Evolutionary conservation across 139 green algal species (phyloP).

Genomic region (Micractinium sp.): DNA sequence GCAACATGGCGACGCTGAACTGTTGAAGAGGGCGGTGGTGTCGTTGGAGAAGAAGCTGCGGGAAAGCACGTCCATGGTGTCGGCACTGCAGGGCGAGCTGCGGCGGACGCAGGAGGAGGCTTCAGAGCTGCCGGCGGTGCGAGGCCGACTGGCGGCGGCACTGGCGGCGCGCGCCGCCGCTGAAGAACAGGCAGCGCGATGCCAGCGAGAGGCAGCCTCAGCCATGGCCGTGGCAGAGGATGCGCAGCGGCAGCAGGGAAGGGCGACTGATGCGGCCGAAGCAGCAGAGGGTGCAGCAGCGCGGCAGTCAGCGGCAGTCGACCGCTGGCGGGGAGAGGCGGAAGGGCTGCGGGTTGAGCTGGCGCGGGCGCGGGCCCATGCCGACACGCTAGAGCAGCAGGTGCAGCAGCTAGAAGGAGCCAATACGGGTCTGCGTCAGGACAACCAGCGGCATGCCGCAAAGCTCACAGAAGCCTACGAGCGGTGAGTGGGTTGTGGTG

Average conservation of each 20-base stretch:
- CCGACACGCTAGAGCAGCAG: slow-evolving; percentile 7
- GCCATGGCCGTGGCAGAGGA: background rate
- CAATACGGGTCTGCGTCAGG: background rate
- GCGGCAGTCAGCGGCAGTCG: background rate
- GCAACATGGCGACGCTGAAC: background rate
- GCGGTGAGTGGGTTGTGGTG: background rate
- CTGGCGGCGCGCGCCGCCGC: background rate
- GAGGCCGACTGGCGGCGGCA: background rate
- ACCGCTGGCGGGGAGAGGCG: background rate
- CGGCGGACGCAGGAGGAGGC: background rate
- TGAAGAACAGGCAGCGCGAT: background rate
- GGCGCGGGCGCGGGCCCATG: background rate
- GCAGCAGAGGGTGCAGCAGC: background rate
- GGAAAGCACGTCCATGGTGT: background rate
- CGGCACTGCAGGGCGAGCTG: background rate
- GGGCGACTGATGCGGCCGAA: background rate
- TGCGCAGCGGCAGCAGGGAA: background rate
- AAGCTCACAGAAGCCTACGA: slow-evolving; percentile 18
- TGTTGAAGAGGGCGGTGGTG: slow-evolving; percentile 24
- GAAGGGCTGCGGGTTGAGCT: background rate
- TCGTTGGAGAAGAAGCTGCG: slow-evolving; percentile 28
- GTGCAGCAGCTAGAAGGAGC: slow-evolving; percentile 31
- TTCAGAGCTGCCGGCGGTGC: background rate
- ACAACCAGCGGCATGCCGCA: slow-evolving; percentile 7
- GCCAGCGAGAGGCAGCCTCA: background rate